Conservation (phyloP, 83 land plant species). For the Picea abies region DNA sequence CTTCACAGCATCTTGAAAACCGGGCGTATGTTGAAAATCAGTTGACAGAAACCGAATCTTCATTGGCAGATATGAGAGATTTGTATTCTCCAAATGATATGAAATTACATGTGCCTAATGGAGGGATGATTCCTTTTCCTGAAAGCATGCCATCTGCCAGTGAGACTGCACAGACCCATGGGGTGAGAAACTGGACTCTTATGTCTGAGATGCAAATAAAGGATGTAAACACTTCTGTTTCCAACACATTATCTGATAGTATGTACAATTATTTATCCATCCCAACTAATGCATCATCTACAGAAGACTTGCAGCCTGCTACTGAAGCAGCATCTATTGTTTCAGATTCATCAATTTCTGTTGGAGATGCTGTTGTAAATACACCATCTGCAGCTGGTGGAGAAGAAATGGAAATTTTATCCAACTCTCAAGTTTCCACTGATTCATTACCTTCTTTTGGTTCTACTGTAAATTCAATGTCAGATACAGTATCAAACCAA, state of each 20-base stretch:
- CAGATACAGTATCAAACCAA: conserved; percentile 25
- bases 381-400: conserved; percentile 2
- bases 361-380: conserved; percentile 16
- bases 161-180: neutral
- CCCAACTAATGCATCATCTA: neutral
- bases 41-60: neutral
- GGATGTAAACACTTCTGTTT: neutral
- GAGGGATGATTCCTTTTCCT: neutral
- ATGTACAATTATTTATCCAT: neutral
- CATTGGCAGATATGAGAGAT: neutral
- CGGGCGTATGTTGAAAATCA: neutral
- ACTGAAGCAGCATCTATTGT: neutral
- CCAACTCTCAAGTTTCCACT: neutral
- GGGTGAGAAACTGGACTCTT: conserved; percentile 2
- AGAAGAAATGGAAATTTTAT: conserved; percentile 9
- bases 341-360: conserved; percentile 9
- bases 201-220: neutral
- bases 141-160: conserved; percentile 3
- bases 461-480: neutral
- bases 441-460: conserved; percentile 15
- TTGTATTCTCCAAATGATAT: conserved; percentile 4
- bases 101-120: neutral
- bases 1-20: neutral
- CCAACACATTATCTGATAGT: neutral
- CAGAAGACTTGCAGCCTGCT: conserved; percentile 5